Evolutionary conservation across 176 grass and related monocot species (phyloP).

Genomic region (Pontederia paniculata): DNA sequence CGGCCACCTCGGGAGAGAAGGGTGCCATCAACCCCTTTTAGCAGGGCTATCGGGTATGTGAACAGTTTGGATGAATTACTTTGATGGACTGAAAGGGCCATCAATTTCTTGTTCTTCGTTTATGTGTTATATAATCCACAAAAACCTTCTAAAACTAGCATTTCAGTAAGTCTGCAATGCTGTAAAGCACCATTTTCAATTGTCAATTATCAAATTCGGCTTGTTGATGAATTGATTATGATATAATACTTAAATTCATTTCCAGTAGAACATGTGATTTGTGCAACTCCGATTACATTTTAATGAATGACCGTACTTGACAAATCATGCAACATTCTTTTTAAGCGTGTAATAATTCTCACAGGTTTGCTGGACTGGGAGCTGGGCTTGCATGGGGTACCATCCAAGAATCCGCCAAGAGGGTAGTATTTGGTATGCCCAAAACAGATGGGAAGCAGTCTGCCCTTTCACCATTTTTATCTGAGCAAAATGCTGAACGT

Average conservation of each 20-base stretch:
- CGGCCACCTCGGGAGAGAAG: conserved; percentile 57
- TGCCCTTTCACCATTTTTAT: conserved; percentile 69
- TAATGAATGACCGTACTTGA: too few species aligned
- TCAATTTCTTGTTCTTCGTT: too few species aligned
- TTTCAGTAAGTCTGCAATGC: too few species aligned
- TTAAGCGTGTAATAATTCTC: background rate
- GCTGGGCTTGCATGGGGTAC: conserved; percentile 78
- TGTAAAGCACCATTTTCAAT: too few species aligned
- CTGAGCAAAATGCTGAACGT: conserved; percentile 91
- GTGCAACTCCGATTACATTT: too few species aligned
- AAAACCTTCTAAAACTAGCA: too few species aligned
- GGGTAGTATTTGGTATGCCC: conserved; percentile 60
- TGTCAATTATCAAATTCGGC: too few species aligned
- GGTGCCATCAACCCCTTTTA: conserved; percentile 76
- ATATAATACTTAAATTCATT: too few species aligned
- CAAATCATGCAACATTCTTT: background rate
- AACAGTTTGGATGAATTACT: too few species aligned
- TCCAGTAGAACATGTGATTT: too few species aligned
- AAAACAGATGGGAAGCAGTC: conserved; percentile 42
- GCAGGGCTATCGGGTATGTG: conserved; percentile 79
- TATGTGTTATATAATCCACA: background rate
- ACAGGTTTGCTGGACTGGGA: conserved; percentile 79
- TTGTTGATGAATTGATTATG: too few species aligned
- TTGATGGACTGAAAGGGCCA: too few species aligned
- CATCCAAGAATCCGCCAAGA: conserved; percentile 54